These are phyloP conservation scores for Penicillium cataractarum DNA, from an alignment of 495 filamentous ascomycete species.

Conservation along the genomic window DNA sequence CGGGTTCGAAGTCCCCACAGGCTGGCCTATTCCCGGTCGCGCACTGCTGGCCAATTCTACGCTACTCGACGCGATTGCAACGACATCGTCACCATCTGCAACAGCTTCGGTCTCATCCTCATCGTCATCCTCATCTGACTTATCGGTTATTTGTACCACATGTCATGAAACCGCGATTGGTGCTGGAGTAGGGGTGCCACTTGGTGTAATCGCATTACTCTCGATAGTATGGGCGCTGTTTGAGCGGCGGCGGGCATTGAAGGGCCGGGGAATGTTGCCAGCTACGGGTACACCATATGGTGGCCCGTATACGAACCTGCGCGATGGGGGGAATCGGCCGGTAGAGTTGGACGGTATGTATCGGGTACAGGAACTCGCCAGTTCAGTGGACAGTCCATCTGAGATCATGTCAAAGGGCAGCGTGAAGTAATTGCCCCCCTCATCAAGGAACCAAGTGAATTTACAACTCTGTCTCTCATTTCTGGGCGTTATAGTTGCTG, in stretches of 20 bases:
- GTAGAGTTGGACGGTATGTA: background rate
- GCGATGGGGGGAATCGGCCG: background rate
- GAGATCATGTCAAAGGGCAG: slow-evolving; percentile 3
- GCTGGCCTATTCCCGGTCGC: background rate
- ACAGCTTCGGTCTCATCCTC: background rate
- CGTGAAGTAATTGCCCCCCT: background rate
- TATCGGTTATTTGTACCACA: background rate
- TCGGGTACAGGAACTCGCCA: background rate
- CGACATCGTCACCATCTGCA: background rate
- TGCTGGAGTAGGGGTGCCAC: background rate
- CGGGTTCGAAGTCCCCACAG: slow-evolving; percentile 8
- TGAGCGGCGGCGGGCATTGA: background rate
- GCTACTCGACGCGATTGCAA: background rate
- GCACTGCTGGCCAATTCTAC: slow-evolving; percentile 3
- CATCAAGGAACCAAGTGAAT: too few species aligned
- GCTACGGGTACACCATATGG: background rate
- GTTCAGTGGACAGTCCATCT: background rate
- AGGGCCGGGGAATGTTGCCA: background rate
- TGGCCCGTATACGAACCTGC: background rate
- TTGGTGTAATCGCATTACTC: background rate
- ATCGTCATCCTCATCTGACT: background rate
- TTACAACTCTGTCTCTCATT: background rate
- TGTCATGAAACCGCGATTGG: slow-evolving; percentile 1
- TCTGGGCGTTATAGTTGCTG: background rate
- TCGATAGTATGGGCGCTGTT: background rate